Evolutionary conservation across 2,329 filamentous ascomycete genomes (phyloP).

Genomic region (Elsinoe fawcettii): DNA sequence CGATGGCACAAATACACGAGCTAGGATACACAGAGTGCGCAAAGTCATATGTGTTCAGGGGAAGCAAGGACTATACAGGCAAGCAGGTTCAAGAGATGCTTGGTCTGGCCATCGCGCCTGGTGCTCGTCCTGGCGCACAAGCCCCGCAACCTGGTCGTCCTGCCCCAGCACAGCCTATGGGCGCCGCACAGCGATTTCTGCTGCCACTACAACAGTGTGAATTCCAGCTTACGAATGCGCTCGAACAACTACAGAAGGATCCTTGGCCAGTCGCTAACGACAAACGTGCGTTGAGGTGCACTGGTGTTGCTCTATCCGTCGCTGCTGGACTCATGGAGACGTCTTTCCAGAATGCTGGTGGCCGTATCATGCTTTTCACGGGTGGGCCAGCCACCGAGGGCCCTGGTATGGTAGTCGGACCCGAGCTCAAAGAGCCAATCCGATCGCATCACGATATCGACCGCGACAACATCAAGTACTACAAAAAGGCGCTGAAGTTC

Average conservation of each 20-base stretch:
- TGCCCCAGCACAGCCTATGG: slow-evolving; percentile 56
- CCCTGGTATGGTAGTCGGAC: slow-evolving; percentile 91
- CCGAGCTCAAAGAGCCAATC: slow-evolving; percentile 91
- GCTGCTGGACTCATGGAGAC: slow-evolving; percentile 87
- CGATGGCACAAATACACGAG: slow-evolving; percentile 96
- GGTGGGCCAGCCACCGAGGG: slow-evolving; percentile 93
- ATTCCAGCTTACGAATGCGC: slow-evolving; percentile 90
- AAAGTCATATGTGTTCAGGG: slow-evolving; percentile 96
- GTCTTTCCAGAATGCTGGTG: slow-evolving; percentile 91
- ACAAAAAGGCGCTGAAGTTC: slow-evolving; percentile 98
- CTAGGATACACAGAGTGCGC: slow-evolving; percentile 96
- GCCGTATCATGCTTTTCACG: slow-evolving; percentile 93
- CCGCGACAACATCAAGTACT: slow-evolving; percentile 97
- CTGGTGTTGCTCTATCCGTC: slow-evolving; percentile 91
- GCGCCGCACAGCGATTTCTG: slow-evolving; percentile 80
- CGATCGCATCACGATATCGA: slow-evolving; percentile 98
- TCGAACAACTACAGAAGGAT: slow-evolving; percentile 92
- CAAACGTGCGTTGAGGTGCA: slow-evolving; percentile 81
- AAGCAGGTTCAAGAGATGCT: slow-evolving; percentile 99
- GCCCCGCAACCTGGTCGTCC: slow-evolving; percentile 59
- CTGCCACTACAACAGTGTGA: slow-evolving; percentile 92
- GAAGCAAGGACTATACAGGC: slow-evolving; percentile 94
- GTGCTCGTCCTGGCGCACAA: slow-evolving; percentile 63
- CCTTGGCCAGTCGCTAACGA: slow-evolving; percentile 97
- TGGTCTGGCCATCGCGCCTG: slow-evolving; percentile 60